A percentile compares a stretch with the other conserved stretches of the same genome.
Conservation (phyloP, 805 yeast genomes). For the Candida sonorensis region DNA sequence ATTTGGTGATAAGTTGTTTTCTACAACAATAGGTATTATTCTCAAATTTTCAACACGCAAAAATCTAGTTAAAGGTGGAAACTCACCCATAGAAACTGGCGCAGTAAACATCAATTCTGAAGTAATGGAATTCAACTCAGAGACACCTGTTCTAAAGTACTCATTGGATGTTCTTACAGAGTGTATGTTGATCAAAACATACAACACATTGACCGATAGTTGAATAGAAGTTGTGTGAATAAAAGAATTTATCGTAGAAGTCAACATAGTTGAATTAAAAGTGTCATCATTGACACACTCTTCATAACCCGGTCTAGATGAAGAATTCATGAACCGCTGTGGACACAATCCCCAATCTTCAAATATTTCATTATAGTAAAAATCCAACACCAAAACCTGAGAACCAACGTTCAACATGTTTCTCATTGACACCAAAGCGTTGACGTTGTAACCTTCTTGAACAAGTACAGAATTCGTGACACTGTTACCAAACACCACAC, state of each 20-base stretch:
- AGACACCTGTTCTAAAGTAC: constrained; percentile 6
- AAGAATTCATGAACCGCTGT: too few relatives aligned
- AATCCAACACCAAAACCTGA: constrained; percentile 41
- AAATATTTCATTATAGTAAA: constrained; percentile 46
- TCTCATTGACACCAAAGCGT: constrained; percentile 23
- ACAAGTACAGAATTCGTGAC: constrained; percentile 28
- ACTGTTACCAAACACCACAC: constrained; percentile 34
- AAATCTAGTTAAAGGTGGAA: constrained; percentile 30
- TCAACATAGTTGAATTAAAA: too few relatives aligned
- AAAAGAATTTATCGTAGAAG: constrained; percentile 29
- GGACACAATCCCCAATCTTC: constrained; percentile 55
- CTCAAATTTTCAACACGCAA: constrained; percentile 30
- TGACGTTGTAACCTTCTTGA: constrained; percentile 24
- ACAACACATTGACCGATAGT: constrained; percentile 37
- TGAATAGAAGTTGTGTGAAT: constrained; percentile 37
- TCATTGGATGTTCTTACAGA: constrained; percentile 8
- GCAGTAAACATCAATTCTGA: too few relatives aligned
- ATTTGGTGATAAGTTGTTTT: constrained; percentile 20
- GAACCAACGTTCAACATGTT: constrained; percentile 37
- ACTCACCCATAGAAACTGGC: constrained; percentile 13
- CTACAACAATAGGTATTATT: constrained; percentile 30
- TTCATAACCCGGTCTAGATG: too few relatives aligned
- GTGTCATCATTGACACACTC: too few relatives aligned
- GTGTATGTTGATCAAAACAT: constrained; percentile 33
- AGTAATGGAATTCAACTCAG: constrained; percentile 3